Base-by-base conservation (phyloP, 2,329 filamentous ascomycete genomes). In the Diaporthe sp. region DNA sequence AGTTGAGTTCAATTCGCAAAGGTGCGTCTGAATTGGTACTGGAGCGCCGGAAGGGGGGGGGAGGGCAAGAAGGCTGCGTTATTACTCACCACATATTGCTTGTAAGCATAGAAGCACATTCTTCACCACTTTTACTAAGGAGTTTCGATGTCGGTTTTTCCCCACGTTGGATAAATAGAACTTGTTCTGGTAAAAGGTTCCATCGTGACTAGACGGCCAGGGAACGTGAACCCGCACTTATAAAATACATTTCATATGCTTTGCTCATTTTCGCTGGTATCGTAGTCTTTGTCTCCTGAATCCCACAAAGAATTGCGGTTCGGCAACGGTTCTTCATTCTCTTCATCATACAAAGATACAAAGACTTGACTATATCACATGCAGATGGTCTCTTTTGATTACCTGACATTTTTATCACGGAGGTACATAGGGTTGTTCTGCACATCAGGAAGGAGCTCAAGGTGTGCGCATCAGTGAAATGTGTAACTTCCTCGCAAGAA, bases 41-140 rank as follows among this genome's bases (percentile, higher is more conserved):
- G 7, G 10, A 51, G 12, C 10, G 5, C 9, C 15, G 9, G 53
- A 0, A 4, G 17, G 30, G 3, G 30, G 53, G 15, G 19, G 30
- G 22, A 10, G 12, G 50, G 9, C 32, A 9, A 35, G 9, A 13
- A n/a, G 30, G 3, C 6, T 42, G 17, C n/a, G 4, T 37, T 58
- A n/a, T 32, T 39, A 39, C 32, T 39, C 39, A 59, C 56, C n/a
- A 61, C 7, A 42, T 5, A 10, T 27, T 39, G 56, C n/a, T 61
- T 42, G 25, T 61, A 42, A 42, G 56, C 56, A 8, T 61, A 27
- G n/a, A 61, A 61, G 13, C 56, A 61, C 56, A 59, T 61, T 42
- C n/a, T n/a, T n/a, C n/a, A n/a, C n/a, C n/a, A n/a, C n/a, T n/a
- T n/a, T n/a, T n/a, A n/a, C n/a, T n/a, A n/a, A n/a, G n/a, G n/a